Conservation (phyloP, 495 filamentous ascomycete species). For the Trichocladium antarcticum region DNA sequence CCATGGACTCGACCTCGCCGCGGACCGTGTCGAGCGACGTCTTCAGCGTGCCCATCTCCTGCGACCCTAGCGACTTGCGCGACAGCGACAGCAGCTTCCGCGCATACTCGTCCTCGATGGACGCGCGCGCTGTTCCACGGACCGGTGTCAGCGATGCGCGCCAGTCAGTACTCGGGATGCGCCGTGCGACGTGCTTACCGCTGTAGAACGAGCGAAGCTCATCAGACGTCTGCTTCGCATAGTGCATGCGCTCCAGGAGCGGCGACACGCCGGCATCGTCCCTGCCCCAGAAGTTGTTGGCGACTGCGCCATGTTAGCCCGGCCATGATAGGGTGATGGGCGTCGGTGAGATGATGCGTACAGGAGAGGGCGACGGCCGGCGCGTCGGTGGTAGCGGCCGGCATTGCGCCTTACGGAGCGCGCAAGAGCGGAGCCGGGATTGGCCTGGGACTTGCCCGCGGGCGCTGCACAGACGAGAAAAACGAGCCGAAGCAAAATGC, state of each 20-base stretch:
- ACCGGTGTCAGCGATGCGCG: too few species aligned
- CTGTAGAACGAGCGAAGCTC: conserved; percentile 88
- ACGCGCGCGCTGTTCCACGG: conserved; percentile 54
- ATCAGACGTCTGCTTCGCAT: conserved; percentile 89
- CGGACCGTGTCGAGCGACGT: conserved; percentile 76
- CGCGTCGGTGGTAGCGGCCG: conserved; percentile 25
- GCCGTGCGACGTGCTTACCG: conserved; percentile 41
- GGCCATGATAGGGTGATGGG: too few species aligned
- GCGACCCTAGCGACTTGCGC: conserved; percentile 82
- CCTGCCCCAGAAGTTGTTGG: conserved; percentile 99
- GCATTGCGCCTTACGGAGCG: conserved; percentile 22
- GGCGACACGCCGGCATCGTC: conserved; percentile 93
- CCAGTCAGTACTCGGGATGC: background rate
- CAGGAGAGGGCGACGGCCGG: conserved; percentile 41
- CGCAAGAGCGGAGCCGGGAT: conserved; percentile 4
- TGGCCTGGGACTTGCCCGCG: background rate
- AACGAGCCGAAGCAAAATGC: background rate
- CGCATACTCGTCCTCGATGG: conserved; percentile 97
- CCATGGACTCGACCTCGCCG: conserved; percentile 88
- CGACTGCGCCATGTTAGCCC: conserved; percentile 44
- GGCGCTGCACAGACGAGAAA: background rate
- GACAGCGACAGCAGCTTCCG: conserved; percentile 77
- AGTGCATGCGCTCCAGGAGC: conserved; percentile 91
- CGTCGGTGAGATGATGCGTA: too few species aligned
- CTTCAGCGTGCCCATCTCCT: conserved; percentile 73